Evolutionary conservation across 2,329 filamentous ascomycete genomes (phyloP).

Genomic region (Epichloe bromicola): DNA sequence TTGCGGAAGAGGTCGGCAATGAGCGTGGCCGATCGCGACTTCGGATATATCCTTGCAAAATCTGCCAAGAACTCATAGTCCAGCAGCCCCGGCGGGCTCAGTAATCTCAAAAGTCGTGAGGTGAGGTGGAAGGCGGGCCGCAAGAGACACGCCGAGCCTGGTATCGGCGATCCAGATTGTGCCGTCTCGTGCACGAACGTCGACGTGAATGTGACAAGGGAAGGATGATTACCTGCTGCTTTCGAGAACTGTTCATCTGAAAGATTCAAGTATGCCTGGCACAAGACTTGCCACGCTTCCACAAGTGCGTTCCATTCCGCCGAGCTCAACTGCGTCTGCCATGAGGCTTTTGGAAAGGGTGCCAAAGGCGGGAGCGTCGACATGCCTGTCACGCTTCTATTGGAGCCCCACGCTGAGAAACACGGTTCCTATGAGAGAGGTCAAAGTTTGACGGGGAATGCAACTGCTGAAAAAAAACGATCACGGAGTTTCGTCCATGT

Average conservation of each 20-base stretch:
- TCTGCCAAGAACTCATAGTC: constrained; percentile 57
- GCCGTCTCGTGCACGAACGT: constrained; percentile 50
- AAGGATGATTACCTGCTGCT: constrained; percentile 40
- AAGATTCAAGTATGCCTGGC: constrained; percentile 50
- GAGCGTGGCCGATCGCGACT: constrained; percentile 43
- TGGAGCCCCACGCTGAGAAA: too few relatives aligned
- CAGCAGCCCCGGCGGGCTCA: constrained; percentile 37
- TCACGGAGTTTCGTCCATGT: background rate
- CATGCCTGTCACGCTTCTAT: constrained; percentile 17
- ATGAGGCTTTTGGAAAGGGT: constrained; percentile 56
- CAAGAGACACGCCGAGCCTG: constrained; percentile 33
- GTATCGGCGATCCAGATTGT: constrained; percentile 12
- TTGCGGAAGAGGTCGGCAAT: constrained; percentile 36
- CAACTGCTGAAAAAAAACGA: background rate
- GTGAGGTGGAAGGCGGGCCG: constrained; percentile 53
- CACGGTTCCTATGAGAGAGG: background rate
- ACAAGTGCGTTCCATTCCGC: constrained; percentile 69
- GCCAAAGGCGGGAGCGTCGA: constrained; percentile 49
- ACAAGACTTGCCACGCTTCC: constrained; percentile 60
- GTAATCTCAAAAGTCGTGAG: constrained; percentile 37
- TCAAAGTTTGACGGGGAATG: background rate
- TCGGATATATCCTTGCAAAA: constrained; percentile 53
- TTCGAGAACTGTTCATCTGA: constrained; percentile 40
- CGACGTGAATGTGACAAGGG: constrained; percentile 24
- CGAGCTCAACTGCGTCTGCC: constrained; percentile 52